phyloP scores from a whole-genome alignment of 2,329 filamentous ascomycete genomes.

The Fusarium pseudonygamai region DNA sequence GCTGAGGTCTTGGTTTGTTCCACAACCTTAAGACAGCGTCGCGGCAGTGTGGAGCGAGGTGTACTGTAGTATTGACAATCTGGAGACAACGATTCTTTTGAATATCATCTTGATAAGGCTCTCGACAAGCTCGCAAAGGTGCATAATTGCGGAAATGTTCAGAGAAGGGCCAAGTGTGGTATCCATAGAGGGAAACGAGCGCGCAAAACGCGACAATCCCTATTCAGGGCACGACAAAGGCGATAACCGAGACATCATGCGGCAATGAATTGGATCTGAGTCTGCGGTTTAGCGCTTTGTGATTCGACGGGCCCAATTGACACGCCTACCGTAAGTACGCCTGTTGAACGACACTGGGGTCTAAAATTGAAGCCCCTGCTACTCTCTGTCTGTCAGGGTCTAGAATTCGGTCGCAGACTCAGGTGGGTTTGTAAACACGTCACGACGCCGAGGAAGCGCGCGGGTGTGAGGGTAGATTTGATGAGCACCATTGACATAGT shows the following conservation, averaged over 20 bases:
- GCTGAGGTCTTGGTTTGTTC: slow-evolving; percentile 26
- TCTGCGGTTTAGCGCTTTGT: slow-evolving; percentile 10
- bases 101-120: slow-evolving; percentile 15
- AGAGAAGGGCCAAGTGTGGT: not conserved
- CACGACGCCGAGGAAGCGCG: slow-evolving; percentile 25
- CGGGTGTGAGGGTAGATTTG: slow-evolving; percentile 14
- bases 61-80: not conserved
- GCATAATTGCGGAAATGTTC: not conserved
- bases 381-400: slow-evolving; percentile 22
- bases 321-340: slow-evolving; percentile 16
- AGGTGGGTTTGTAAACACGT: slow-evolving; percentile 40
- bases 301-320: slow-evolving; percentile 27
- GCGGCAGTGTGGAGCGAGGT: slow-evolving; percentile 28
- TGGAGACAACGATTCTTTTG: slow-evolving; percentile 5
- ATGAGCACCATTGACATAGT: slow-evolving; percentile 19
- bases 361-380: slow-evolving; percentile 10
- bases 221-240: not conserved
- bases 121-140: slow-evolving; percentile 3
- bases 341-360: slow-evolving; percentile 9
- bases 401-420: slow-evolving; percentile 32
- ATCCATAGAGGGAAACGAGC: slow-evolving; percentile 1
- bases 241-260: not conserved
- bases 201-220: not conserved
- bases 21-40: slow-evolving; percentile 22
- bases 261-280: slow-evolving; percentile 9